Evolutionary conservation across 768 basidiomycete species (phyloP).

Genomic region (Kockovaella imperatae): DNA sequence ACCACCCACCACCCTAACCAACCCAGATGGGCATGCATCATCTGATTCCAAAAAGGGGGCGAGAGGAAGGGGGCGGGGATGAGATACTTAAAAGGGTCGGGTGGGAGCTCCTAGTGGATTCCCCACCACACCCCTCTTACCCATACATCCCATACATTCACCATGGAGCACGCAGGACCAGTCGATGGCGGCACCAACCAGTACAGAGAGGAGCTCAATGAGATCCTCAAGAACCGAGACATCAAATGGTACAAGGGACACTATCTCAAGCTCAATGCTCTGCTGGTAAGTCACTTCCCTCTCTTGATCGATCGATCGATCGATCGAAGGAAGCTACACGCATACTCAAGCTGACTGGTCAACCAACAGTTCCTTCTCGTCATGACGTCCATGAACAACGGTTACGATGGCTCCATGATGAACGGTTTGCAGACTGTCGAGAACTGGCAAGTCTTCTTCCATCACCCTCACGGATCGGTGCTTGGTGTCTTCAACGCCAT

Average conservation of each 20-base stretch:
- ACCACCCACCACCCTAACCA: too few relatives aligned
- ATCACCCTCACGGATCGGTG: constrained; percentile 1
- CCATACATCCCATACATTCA: background rate
- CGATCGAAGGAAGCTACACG: background rate
- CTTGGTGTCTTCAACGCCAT: constrained; percentile 18
- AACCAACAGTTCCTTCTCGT: background rate
- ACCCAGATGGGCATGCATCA: too few relatives aligned
- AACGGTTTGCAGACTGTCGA: constrained; percentile 5
- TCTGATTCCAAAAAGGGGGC: too few relatives aligned
- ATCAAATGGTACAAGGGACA: constrained; percentile 6
- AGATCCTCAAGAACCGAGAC: constrained; percentile 1
- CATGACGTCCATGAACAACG: constrained; percentile 1
- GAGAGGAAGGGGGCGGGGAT: too few relatives aligned
- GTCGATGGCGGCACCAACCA: background rate
- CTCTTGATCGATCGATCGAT: too few relatives aligned
- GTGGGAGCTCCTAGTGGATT: too few relatives aligned
- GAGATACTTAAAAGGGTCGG: too few relatives aligned
- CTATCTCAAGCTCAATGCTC: background rate
- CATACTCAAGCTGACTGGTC: background rate
- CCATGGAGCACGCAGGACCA: background rate
- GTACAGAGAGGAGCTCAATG: background rate
- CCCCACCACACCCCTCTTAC: too few relatives aligned
- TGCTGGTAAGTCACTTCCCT: constrained; percentile 11
- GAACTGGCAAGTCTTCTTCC: constrained; percentile 14
- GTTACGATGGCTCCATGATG: constrained; percentile 12